These are phyloP conservation scores for Acanthochlamys bracteata DNA, from an alignment of 106 monocot species.

Conservation along the genomic window DNA sequence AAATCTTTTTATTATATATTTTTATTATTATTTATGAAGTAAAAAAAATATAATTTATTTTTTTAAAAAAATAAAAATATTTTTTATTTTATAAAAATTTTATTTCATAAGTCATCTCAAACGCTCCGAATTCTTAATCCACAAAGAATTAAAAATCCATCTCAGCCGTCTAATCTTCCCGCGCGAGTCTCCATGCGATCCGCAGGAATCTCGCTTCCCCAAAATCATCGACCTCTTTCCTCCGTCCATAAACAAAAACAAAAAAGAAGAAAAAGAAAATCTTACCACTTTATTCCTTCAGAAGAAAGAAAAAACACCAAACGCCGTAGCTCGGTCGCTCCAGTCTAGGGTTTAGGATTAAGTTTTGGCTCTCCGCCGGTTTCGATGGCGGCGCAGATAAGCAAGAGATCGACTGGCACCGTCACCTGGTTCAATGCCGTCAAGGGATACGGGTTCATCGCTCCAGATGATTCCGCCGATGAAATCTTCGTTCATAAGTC, in stretches of 20 bases:
- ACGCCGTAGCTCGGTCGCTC: neutral
- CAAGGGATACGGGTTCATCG: constrained; percentile 38
- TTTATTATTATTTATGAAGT: too few relatives aligned
- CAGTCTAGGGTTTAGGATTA: constrained; percentile 7
- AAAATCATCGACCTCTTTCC: neutral
- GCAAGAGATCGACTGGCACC: constrained; percentile 2
- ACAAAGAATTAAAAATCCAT: neutral
- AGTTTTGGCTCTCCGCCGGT: neutral
- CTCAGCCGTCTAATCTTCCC: neutral
- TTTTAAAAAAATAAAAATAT: too few relatives aligned
- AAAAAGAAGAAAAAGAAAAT: neutral
- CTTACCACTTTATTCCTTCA: neutral
- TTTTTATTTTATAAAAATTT: too few relatives aligned
- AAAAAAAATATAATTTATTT: too few relatives aligned
- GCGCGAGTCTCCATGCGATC: neutral
- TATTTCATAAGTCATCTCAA: too few relatives aligned
- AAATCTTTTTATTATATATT: too few relatives aligned
- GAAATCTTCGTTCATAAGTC: constrained; percentile 32
- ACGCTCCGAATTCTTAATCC: too few relatives aligned
- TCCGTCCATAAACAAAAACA: neutral
- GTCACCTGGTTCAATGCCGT: constrained; percentile 24
- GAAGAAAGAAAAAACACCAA: neutral
- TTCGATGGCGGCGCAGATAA: constrained; percentile 7
- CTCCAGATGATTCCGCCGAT: constrained; percentile 15
- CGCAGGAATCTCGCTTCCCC: neutral